phyloP scores from a whole-genome alignment of 306 rosid genomes.

The Medicago arabica region DNA sequence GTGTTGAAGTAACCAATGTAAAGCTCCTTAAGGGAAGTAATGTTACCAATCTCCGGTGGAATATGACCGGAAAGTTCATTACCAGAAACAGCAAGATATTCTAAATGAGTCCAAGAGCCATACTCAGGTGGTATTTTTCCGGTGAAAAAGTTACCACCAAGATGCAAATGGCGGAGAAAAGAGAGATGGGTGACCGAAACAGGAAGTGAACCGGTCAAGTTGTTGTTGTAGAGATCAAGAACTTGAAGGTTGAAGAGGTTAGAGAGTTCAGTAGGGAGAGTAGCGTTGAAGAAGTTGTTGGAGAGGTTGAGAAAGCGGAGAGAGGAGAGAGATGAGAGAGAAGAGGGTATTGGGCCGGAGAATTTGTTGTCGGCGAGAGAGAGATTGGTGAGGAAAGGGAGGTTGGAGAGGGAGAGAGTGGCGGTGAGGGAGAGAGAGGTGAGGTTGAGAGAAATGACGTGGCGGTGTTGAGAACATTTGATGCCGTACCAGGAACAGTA shows the following conservation, averaged over 20 bases:
- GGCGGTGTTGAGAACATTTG: slow-evolving; percentile 67
- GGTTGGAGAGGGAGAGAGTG: slow-evolving; percentile 60
- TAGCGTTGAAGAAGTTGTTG: slow-evolving; percentile 70
- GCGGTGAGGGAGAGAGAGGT: slow-evolving; percentile 64
- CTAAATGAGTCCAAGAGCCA: slow-evolving; percentile 59
- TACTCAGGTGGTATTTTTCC: slow-evolving; percentile 77
- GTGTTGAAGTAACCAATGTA: slow-evolving; percentile 78
- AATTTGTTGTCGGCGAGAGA: slow-evolving; percentile 62
- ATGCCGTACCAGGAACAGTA: slow-evolving; percentile 73
- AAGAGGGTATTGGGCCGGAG: slow-evolving; percentile 75
- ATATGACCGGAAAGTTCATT: slow-evolving; percentile 70
- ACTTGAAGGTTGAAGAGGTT: slow-evolving; percentile 56
- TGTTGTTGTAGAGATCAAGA: slow-evolving; percentile 85
- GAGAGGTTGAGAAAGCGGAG: slow-evolving; percentile 79
- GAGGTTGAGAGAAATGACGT: slow-evolving; percentile 68
- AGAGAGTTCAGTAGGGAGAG: slow-evolving; percentile 68
- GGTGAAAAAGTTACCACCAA: slow-evolving; percentile 78
- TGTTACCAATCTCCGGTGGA: slow-evolving; percentile 79
- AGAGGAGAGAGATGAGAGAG: slow-evolving; percentile 55
- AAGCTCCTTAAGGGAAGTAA: slow-evolving; percentile 69
- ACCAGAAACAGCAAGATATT: slow-evolving; percentile 85
- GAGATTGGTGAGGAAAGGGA: slow-evolving; percentile 60
- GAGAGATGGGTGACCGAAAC: slow-evolving; percentile 57
- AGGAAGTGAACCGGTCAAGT: slow-evolving; percentile 76
- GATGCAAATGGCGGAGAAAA: slow-evolving; percentile 76